These are phyloP conservation scores for Cladorrhinum sp. DNA, from an alignment of 2,329 filamentous ascomycete genomes.

Conservation along the genomic window DNA sequence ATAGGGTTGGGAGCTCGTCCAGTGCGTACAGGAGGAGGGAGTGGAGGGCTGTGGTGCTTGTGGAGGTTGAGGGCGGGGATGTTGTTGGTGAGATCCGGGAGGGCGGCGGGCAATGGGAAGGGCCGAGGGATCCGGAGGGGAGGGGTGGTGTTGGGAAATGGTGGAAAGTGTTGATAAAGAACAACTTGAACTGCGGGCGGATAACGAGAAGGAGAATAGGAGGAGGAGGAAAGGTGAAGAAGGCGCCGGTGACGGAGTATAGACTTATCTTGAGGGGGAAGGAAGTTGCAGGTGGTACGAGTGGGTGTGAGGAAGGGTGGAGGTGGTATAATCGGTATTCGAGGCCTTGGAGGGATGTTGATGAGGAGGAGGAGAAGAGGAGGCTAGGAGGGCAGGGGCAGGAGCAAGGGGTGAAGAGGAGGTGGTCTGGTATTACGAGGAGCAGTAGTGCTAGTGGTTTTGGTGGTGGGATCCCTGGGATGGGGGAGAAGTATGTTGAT, in stretches of 20 bases:
- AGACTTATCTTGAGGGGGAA: constrained; percentile 22
- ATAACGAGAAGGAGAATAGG: neutral
- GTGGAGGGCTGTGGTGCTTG: constrained; percentile 22
- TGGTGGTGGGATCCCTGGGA: neutral
- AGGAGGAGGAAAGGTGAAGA: neutral
- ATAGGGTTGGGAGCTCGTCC: constrained; percentile 23
- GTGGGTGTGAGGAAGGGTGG: too few species aligned
- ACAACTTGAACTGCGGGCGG: too few species aligned
- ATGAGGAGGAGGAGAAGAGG: constrained; percentile 23
- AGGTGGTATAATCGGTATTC: constrained; percentile 20
- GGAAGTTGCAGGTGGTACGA: constrained; percentile 20
- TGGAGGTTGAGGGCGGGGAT: constrained; percentile 19
- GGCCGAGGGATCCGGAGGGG: neutral
- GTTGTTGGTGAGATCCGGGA: constrained; percentile 7
- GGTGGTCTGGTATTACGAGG: constrained; percentile 16
- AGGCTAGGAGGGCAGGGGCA: constrained; percentile 20
- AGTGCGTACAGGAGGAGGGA: constrained; percentile 20
- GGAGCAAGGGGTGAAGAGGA: constrained; percentile 5
- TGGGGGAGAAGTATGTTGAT: constrained; percentile 18
- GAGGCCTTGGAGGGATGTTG: constrained; percentile 19
- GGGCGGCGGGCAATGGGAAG: too few species aligned
- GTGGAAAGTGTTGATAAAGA: neutral
- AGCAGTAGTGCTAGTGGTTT: neutral
- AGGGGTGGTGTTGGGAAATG: neutral
- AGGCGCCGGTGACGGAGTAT: constrained; percentile 21